Evolutionary conservation across 169 alveolate genomes (phyloP).

Genomic region (Miamiensis avidus): DNA sequence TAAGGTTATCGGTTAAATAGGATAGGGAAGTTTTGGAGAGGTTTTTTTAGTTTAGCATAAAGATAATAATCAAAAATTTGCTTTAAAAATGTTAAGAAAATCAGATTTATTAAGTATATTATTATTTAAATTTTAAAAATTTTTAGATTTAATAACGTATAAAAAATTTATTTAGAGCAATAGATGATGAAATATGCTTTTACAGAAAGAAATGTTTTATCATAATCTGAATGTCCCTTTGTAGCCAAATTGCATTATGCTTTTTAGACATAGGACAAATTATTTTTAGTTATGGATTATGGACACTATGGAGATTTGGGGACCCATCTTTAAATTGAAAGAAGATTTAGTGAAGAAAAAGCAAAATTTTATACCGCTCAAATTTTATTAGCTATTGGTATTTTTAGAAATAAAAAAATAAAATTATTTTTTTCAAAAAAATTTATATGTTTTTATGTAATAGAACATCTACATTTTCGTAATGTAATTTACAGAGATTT

Average conservation of each 20-base stretch:
- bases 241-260: neutral
- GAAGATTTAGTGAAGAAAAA: neutral
- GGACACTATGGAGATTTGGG: neutral
- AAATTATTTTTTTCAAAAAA: no score
- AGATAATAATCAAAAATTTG: neutral
- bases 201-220: constrained; percentile 4
- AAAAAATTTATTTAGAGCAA: neutral
- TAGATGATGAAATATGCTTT: neutral
- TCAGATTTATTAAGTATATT: neutral
- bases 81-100: neutral
- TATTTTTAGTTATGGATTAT: constrained; percentile 4
- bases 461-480: neutral
- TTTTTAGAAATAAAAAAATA: no score
- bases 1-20: neutral
- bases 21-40: neutral
- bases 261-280: neutral
- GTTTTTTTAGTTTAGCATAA: neutral
- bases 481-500: neutral
- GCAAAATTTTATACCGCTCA: neutral
- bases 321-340: neutral
- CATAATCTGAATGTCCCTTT: neutral
- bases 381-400: neutral
- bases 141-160: no score
- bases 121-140: no score
- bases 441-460: neutral